Evolutionary conservation across 164 flowering plant species (phyloP), one percentile per base, ranked within the genome.

Genomic region (Stephania yunnanensis): DNA sequence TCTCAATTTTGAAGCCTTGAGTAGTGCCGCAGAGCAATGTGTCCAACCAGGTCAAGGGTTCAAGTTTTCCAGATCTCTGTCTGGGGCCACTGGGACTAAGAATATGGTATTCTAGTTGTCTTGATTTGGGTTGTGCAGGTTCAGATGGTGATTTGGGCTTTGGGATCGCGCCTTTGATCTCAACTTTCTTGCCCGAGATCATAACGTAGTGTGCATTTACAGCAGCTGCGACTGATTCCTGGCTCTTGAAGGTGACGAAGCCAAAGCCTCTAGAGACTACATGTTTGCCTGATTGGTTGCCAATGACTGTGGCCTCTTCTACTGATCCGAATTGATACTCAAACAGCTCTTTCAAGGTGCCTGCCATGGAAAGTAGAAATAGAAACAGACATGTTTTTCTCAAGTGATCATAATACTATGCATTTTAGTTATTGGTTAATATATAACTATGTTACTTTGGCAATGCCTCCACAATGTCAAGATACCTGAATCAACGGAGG

Each of bases 211-310:
- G 93, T 12, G 83, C 81, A 65, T 84, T 73, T 77, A 88, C 80
- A 31, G 90, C 93, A 52, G 76, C 83, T 8, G 82, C 71, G 58
- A 79, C 91, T 42, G 87, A 85, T 71, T 77, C 80, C 79, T 86
- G 84, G 61, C 83, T 25, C 71, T 82, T 83, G 75, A 87, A 89
- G 29, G 83, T 85, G 46, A 88, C 81, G 69, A 89, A 87, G 44
- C 93, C 93, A 74, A 86, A 86, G 22, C 93, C 87, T 50, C 89
- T 83, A 71, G 90, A 87, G n/a, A 77, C 80, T 48, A 66, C 8
- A 48, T 75, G 76, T 25, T 77, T 75, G 20, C 80, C 86, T 12
- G 73, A 67, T 73, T 80, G 83, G 74, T 44, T 58, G 48, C 61
- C 74, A 8, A 85, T 71, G 29, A 89, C 88, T 12, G 50, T 30